Percentiles rank a stretch among this genome's conserved stretches.
Evolutionary conservation across 441 rosid species (phyloP).

Genomic region (Lepidium campestre): DNA sequence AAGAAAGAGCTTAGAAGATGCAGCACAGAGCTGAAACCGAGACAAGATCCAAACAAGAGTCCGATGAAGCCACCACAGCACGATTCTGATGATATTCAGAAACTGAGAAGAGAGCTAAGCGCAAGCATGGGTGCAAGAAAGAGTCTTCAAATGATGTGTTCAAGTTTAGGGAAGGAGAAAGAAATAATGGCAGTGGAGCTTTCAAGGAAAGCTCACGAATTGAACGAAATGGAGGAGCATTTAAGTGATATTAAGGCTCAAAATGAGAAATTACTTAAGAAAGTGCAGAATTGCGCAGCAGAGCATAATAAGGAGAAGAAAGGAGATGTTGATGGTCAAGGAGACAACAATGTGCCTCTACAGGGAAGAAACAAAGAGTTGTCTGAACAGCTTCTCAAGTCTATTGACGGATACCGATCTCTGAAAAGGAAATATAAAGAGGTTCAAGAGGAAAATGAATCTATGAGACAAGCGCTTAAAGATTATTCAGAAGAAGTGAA

Average conservation of each 20-base stretch:
- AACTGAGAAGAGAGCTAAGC: slow-evolving; percentile 42
- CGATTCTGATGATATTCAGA: slow-evolving; percentile 44
- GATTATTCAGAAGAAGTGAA: slow-evolving; percentile 38
- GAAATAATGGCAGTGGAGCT: slow-evolving; percentile 70
- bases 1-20: slow-evolving; percentile 67
- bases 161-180: slow-evolving; percentile 83
- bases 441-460: slow-evolving; percentile 39
- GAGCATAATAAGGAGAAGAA: slow-evolving; percentile 39
- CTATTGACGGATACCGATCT: slow-evolving; percentile 64
- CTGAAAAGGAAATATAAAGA: slow-evolving; percentile 57
- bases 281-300: slow-evolving; percentile 39
- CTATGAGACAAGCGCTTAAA: slow-evolving; percentile 29
- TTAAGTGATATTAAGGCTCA: slow-evolving; percentile 56
- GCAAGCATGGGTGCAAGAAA: slow-evolving; percentile 55
- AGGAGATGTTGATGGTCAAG: slow-evolving; percentile 27
- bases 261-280: slow-evolving; percentile 43
- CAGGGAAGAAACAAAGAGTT: slow-evolving; percentile 60
- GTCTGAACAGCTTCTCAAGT: slow-evolving; percentile 66
- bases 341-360: slow-evolving; percentile 34
- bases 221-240: slow-evolving; percentile 60
- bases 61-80: slow-evolving; percentile 13
- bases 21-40: slow-evolving; percentile 58
- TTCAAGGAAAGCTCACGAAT: slow-evolving; percentile 52
- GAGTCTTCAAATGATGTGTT: slow-evolving; percentile 75
- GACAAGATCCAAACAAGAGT: slow-evolving; percentile 14